phyloP scores from a whole-genome alignment of 139 green algal genomes.

The Spirogloea muscicola region DNA sequence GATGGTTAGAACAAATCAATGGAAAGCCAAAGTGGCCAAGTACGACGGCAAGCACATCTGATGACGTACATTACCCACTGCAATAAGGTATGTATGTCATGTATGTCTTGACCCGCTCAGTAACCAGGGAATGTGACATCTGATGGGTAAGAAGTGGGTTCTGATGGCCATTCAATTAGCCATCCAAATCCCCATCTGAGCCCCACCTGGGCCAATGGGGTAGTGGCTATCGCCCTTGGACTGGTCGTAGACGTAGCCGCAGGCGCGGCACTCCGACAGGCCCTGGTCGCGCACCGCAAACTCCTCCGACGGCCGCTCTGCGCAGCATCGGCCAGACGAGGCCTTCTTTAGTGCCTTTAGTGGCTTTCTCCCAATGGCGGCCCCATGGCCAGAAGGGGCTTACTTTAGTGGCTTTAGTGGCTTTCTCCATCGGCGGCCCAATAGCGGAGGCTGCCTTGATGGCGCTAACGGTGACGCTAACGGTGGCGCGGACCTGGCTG shows the following conservation, averaged over 20 bases:
- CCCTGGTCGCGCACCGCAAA: conserved; percentile 30
- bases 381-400: too few species aligned
- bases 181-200: neutral
- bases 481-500: too few species aligned
- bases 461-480: too few species aligned
- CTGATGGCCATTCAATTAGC: neutral
- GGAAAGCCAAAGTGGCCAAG: neutral
- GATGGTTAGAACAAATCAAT: neutral
- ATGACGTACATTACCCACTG: neutral
- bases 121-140: neutral
- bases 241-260: conserved; percentile 26
- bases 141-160: neutral
- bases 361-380: too few species aligned
- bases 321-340: too few species aligned
- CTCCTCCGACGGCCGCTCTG: neutral
- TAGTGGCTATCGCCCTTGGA: conserved; percentile 31
- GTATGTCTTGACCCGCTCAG: neutral
- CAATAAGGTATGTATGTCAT: neutral
- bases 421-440: too few species aligned
- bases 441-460: too few species aligned
- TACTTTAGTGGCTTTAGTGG: too few species aligned
- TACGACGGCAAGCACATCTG: neutral
- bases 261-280: conserved; percentile 23
- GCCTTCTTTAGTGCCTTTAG: too few species aligned
- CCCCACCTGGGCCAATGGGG: conserved; percentile 21